Evolutionary conservation across 192 early-diverging fungal genomes (phyloP).

Genomic region (Chytriomyces sp.): DNA sequence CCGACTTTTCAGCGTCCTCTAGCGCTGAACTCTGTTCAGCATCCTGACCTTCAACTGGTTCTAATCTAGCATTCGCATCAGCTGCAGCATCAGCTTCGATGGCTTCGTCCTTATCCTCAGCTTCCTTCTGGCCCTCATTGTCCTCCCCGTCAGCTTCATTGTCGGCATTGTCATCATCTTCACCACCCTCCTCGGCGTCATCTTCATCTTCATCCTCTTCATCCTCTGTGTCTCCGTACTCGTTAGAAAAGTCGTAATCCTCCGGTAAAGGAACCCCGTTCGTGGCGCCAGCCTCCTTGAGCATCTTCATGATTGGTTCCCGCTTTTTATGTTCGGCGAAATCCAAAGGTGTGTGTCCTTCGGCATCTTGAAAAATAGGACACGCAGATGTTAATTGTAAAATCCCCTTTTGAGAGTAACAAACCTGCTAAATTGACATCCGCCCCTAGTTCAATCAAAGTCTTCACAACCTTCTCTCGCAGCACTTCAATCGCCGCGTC

Average conservation of each 20-base stretch:
- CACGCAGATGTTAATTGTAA: no score
- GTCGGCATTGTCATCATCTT: background rate
- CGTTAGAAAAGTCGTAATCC: background rate
- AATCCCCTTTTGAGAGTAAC: no score
- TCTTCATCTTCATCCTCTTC: background rate
- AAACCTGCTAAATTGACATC: background rate
- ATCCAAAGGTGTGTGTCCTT: background rate
- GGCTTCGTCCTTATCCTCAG: background rate
- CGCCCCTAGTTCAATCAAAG: background rate
- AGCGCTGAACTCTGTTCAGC: background rate
- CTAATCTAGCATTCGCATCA: background rate
- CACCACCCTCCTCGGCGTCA: no score
- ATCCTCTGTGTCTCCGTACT: background rate
- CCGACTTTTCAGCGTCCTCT: constrained; percentile 2
- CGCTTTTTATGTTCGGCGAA: background rate
- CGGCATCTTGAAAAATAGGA: background rate
- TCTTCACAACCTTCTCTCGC: background rate
- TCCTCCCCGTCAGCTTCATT: background rate
- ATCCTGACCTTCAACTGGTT: no score
- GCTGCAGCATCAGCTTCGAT: background rate
- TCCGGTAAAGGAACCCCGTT: background rate
- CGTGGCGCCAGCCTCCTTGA: background rate
- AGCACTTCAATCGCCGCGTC: background rate
- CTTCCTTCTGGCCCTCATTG: constrained; percentile 1
- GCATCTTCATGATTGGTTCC: background rate